phyloP scores from a whole-genome alignment of 2,329 filamentous ascomycete species.

The Botryotinia globosa region DNA sequence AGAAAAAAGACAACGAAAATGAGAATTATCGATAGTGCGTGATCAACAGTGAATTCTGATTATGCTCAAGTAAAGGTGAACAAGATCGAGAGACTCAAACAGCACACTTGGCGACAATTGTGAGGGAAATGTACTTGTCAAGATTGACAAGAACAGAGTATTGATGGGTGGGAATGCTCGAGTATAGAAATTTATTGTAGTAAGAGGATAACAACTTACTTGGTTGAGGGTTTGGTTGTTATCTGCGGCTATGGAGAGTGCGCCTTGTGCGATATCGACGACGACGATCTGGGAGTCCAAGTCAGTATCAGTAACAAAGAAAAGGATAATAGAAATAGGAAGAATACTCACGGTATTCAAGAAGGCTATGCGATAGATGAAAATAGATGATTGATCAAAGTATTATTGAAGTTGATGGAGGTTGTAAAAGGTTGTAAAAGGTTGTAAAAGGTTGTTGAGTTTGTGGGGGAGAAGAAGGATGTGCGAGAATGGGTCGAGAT shows the following conservation, averaged over 20 bases:
- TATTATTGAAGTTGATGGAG: background rate
- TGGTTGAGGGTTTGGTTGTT: background rate
- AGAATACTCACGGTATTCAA: background rate
- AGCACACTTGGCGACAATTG: background rate
- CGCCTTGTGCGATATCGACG: background rate
- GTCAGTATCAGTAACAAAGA: background rate
- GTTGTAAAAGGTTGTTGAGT: background rate
- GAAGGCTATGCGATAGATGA: background rate
- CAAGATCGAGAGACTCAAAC: background rate
- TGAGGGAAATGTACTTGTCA: background rate
- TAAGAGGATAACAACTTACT: background rate
- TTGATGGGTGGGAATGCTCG: background rate
- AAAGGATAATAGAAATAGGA: background rate
- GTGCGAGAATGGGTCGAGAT: background rate
- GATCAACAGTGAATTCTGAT: background rate
- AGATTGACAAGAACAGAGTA: background rate
- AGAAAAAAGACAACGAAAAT: background rate
- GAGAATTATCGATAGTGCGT: background rate
- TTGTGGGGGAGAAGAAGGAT: background rate
- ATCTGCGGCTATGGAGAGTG: background rate
- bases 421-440: background rate
- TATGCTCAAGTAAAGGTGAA: conserved; percentile 12
- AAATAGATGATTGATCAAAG: background rate
- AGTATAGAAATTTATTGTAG: background rate
- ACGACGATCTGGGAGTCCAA: background rate